Percentiles rank a stretch among this genome's conserved stretches.
phyloP scores from a whole-genome alignment of 1,139 yeast genomes.

The Lipomyces yarrowii region DNA sequence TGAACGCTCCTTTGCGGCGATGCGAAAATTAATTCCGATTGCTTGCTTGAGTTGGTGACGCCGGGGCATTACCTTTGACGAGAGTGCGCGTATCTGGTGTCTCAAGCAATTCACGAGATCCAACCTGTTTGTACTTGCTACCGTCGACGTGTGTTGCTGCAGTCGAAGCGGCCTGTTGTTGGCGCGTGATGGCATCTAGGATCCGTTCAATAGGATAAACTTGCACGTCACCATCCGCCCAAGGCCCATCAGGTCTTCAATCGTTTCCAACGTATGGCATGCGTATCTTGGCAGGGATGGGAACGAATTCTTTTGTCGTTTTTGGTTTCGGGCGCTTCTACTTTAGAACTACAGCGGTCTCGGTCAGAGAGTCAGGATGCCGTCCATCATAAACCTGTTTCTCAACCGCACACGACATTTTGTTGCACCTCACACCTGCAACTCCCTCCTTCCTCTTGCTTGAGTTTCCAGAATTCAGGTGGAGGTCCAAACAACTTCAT shows the following conservation, averaged over 20 bases:
- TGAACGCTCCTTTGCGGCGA: background rate
- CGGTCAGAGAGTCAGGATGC: background rate
- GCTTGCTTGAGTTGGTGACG: background rate
- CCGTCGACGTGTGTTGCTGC: background rate
- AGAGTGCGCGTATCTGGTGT: background rate
- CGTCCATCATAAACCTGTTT: background rate
- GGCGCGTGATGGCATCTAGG: background rate
- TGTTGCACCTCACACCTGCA: background rate
- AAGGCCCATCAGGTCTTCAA: background rate
- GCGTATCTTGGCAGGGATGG: background rate
- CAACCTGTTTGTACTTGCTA: background rate
- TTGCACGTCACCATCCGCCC: background rate
- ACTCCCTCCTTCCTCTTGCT: background rate
- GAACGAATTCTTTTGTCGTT: background rate
- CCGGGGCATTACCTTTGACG: background rate
- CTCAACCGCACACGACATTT: background rate
- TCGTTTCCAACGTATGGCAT: background rate
- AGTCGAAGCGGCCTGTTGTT: background rate
- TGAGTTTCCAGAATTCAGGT: background rate
- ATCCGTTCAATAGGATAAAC: background rate
- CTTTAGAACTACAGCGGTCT: background rate
- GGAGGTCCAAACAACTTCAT: background rate
- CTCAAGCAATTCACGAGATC: background rate
- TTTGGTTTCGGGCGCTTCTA: background rate
- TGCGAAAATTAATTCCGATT: background rate